Conservation (phyloP, 768 basidiomycete genomes). For the Boletus reticuloceps region DNA sequence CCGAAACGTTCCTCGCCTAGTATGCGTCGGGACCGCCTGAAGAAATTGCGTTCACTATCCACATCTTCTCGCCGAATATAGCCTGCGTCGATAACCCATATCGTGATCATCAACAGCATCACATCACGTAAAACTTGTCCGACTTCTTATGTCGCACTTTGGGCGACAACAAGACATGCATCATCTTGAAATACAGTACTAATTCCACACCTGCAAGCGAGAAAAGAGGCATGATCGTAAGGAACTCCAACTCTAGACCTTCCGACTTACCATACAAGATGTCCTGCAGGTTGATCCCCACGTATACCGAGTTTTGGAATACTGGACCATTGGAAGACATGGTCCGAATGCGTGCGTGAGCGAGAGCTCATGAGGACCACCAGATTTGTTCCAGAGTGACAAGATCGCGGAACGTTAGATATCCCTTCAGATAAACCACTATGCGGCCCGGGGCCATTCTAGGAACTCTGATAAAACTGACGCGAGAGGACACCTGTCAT, state of each 20-base stretch:
- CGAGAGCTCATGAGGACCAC: background rate
- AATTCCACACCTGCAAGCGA: slow-evolving; percentile 20
- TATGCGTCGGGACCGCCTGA: slow-evolving; percentile 38
- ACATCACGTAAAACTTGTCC: slow-evolving; percentile 19
- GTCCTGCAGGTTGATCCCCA: slow-evolving; percentile 25
- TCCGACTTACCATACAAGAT: slow-evolving; percentile 22
- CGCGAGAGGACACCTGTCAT: background rate
- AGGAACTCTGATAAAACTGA: background rate
- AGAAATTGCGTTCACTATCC: slow-evolving; percentile 31
- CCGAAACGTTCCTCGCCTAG: slow-evolving; percentile 21
- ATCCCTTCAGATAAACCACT: no score
- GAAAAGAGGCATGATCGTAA: background rate
- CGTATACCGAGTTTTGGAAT: slow-evolving; percentile 23
- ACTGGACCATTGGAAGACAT: slow-evolving; percentile 20
- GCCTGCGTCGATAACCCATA: slow-evolving; percentile 29
- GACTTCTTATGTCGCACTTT: background rate
- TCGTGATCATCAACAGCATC: slow-evolving; percentile 32
- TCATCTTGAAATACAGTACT: slow-evolving; percentile 25
- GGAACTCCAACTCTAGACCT: no score
- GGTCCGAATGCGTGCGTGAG: background rate
- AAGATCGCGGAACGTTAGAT: background rate
- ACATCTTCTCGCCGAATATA: slow-evolving; percentile 36
- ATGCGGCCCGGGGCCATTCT: background rate
- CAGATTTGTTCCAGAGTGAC: background rate
- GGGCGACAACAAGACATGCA: slow-evolving; percentile 15